Conservation (phyloP, 768 basidiomycete species). For the Mrakia gelida region DNA sequence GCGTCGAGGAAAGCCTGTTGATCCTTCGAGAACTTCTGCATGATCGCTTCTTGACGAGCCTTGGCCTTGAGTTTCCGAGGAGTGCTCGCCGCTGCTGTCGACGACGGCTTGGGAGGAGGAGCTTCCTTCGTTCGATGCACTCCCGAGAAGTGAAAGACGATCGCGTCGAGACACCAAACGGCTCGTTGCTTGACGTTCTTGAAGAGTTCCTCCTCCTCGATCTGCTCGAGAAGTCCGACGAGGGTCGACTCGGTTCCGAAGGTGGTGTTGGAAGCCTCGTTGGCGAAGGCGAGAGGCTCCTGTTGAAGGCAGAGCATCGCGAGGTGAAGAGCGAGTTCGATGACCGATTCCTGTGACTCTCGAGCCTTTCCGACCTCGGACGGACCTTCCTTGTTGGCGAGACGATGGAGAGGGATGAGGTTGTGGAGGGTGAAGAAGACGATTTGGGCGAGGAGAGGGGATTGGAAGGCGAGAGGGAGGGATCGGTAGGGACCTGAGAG, state of each 20-base stretch:
- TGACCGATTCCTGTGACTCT: slow-evolving; percentile 53
- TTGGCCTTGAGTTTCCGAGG: slow-evolving; percentile 33
- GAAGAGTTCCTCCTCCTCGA: slow-evolving; percentile 70
- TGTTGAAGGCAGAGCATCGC: slow-evolving; percentile 80
- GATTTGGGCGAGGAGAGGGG: slow-evolving; percentile 68
- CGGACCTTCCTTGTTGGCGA: slow-evolving; percentile 55
- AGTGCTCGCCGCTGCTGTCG: not conserved
- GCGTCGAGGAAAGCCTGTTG: slow-evolving; percentile 76
- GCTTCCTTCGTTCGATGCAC: slow-evolving; percentile 57
- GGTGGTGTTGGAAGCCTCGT: slow-evolving; percentile 41
- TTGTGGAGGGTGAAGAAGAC: slow-evolving; percentile 79
- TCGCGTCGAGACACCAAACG: slow-evolving; percentile 66
- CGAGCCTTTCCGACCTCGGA: slow-evolving; percentile 33
- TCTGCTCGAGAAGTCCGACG: slow-evolving; percentile 64
- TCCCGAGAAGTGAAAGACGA: slow-evolving; percentile 46
- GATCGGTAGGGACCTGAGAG: slow-evolving; percentile 62
- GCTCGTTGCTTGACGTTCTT: slow-evolving; percentile 66
- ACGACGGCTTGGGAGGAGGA: slow-evolving; percentile 37
- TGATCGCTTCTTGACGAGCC: slow-evolving; percentile 77
- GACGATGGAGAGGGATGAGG: slow-evolving; percentile 62
- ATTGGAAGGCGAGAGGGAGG: slow-evolving; percentile 62
- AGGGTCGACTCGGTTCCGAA: slow-evolving; percentile 47
- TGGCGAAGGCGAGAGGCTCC: slow-evolving; percentile 59
- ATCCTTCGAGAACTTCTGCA: slow-evolving; percentile 92
- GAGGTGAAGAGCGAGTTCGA: slow-evolving; percentile 83